phyloP scores from a whole-genome alignment of 257 asterid species.

The Apocynum venetum region DNA sequence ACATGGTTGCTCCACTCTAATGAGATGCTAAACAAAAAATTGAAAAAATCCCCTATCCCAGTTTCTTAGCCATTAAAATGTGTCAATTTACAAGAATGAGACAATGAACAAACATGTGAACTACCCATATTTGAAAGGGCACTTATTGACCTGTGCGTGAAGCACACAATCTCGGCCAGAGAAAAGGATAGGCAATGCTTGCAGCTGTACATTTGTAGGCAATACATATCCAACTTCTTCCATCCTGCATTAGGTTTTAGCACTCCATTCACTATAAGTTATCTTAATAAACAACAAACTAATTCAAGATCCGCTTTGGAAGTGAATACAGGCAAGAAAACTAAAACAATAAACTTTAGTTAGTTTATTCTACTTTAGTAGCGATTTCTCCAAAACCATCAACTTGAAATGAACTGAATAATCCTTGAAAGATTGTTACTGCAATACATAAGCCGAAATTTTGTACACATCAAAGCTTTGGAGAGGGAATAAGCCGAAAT shows the following conservation, averaged over 20 bases:
- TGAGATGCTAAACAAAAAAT: background rate
- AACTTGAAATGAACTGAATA: background rate
- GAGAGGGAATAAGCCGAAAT: too few relatives aligned
- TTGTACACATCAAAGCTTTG: background rate
- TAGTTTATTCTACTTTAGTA: background rate
- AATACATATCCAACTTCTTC: slow-evolving; percentile 71
- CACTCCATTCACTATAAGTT: background rate
- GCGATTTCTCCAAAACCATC: background rate
- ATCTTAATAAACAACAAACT: background rate
- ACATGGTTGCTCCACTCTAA: background rate
- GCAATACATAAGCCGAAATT: background rate
- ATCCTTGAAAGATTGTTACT: background rate
- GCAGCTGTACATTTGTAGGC: slow-evolving; percentile 72
- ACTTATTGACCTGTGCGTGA: slow-evolving; percentile 81
- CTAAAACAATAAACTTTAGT: background rate
- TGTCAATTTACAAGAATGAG: background rate
- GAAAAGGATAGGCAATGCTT: slow-evolving; percentile 71
- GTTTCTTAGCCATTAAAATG: background rate
- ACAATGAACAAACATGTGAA: background rate
- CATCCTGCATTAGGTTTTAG: slow-evolving; percentile 49
- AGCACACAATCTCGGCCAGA: slow-evolving; percentile 82
- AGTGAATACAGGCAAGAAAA: background rate
- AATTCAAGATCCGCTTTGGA: background rate
- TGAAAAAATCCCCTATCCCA: background rate
- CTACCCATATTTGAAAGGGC: background rate